phyloP scores from a whole-genome alignment of 208 protist genomes.

The Acanthamoeba pearcei region DNA sequence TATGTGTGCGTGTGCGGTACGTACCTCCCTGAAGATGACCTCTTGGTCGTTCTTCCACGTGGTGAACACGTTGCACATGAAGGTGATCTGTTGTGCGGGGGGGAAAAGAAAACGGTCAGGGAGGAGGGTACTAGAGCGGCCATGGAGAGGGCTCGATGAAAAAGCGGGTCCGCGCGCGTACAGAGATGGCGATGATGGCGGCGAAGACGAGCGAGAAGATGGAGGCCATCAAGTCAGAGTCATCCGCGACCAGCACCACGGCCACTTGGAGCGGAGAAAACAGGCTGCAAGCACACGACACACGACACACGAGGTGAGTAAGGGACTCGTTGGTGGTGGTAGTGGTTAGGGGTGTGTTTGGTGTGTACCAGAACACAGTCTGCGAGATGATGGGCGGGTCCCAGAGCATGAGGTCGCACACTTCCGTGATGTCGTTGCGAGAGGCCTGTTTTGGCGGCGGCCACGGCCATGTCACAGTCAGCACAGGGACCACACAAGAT shows the following conservation, averaged over 20 bases:
- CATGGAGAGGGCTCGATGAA: background rate
- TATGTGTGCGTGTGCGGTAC: no score
- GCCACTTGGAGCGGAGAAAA: constrained; percentile 46
- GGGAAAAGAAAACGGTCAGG: background rate
- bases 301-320: no score
- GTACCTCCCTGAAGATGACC: constrained; percentile 30
- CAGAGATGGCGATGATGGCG: background rate
- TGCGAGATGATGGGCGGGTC: constrained; percentile 40
- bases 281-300: background rate
- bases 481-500: no score
- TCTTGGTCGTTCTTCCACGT: constrained; percentile 44
- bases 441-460: background rate
- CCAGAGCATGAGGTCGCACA: constrained; percentile 21
- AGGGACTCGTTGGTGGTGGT: no score
- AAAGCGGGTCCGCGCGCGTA: background rate
- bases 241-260: constrained; percentile 8
- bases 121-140: background rate
- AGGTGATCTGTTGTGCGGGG: background rate
- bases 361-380: constrained; percentile 9
- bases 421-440: constrained; percentile 6
- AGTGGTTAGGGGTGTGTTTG: no score
- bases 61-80: constrained; percentile 13
- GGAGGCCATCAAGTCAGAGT: background rate
- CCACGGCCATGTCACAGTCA: no score
- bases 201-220: constrained; percentile 22